A percentile compares a stretch with the other conserved stretches of the same genome.
Conservation (phyloP, 257 asterid species). For the Parsonsia alboflavescens region DNA sequence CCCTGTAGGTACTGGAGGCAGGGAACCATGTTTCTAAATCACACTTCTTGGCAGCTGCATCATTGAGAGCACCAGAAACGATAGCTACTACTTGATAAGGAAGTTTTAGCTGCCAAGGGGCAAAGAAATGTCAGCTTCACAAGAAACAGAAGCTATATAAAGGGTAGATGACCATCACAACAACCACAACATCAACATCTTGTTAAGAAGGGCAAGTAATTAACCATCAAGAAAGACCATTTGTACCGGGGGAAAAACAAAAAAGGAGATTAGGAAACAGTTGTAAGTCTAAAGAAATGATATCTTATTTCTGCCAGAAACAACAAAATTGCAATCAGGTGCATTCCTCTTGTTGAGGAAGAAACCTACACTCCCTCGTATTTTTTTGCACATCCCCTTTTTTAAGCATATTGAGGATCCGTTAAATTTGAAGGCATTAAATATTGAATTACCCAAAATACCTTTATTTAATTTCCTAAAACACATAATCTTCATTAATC, state of each 20-base stretch:
- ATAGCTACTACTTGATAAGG: slow-evolving; percentile 82
- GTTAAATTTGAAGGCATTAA: no score
- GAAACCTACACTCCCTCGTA: background rate
- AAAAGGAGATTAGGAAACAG: background rate
- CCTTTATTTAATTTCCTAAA: no score
- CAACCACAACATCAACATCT: background rate
- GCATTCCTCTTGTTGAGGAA: background rate
- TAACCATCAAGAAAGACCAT: background rate
- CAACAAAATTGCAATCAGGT: background rate
- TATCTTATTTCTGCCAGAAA: background rate
- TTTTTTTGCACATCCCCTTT: no score
- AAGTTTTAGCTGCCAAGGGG: slow-evolving; percentile 60
- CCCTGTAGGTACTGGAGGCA: slow-evolving; percentile 74
- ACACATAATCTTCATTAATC: no score
- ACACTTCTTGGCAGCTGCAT: slow-evolving; percentile 94
- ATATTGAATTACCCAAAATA: no score
- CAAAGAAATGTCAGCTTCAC: background rate
- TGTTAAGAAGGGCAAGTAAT: background rate
- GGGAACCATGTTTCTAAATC: slow-evolving; percentile 99
- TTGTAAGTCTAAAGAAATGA: background rate
- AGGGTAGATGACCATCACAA: background rate
- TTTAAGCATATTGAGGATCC: no score
- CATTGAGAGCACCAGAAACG: slow-evolving; percentile 93
- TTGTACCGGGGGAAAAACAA: background rate
- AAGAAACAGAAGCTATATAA: background rate